A percentile compares a stretch with the other conserved stretches of the same genome.
phyloP scores from a whole-genome alignment of 768 basidiomycete species.

The Lanmaoa pseudosensibilis region DNA sequence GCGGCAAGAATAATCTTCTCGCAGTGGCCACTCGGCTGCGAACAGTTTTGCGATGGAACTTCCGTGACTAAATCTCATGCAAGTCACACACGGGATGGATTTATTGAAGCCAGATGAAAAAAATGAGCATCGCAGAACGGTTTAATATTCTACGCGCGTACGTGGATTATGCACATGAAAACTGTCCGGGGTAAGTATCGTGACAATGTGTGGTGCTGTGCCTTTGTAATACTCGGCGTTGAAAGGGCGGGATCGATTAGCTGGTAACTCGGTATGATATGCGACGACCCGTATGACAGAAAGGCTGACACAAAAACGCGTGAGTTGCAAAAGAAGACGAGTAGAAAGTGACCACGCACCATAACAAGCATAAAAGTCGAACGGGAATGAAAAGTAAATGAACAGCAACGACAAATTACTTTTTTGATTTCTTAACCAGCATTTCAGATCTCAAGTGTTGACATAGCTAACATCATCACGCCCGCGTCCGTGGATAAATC shows the following conservation, averaged over 20 bases:
- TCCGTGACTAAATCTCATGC: not conserved
- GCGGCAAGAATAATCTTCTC: too few species aligned
- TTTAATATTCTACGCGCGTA: constrained; percentile 6
- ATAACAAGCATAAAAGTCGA: not conserved
- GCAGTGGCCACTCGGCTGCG: too few species aligned
- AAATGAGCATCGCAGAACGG: not conserved
- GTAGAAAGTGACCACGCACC: constrained; percentile 6
- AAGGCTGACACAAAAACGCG: not conserved
- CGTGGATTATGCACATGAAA: constrained; percentile 23
- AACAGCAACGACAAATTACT: constrained; percentile 20
- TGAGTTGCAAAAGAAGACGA: not conserved
- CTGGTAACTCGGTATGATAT: constrained; percentile 5
- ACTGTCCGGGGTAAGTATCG: constrained; percentile 5
- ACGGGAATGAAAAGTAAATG: constrained; percentile 9
- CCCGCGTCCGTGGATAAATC: not conserved
- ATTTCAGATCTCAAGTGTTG: constrained; percentile 1
- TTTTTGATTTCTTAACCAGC: constrained; percentile 3
- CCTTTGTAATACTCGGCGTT: constrained; percentile 1
- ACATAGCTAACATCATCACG: not conserved
- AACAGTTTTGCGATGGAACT: not conserved
- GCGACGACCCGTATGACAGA: not conserved
- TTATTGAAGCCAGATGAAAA: not conserved
- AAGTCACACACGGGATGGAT: not conserved
- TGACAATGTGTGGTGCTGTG: constrained; percentile 10
- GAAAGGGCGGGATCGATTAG: constrained; percentile 13